Evolutionary conservation across 2,329 filamentous ascomycete species (phyloP), one percentile per base, ranked within the genome.

Genomic region (Botryotinia convoluta): DNA sequence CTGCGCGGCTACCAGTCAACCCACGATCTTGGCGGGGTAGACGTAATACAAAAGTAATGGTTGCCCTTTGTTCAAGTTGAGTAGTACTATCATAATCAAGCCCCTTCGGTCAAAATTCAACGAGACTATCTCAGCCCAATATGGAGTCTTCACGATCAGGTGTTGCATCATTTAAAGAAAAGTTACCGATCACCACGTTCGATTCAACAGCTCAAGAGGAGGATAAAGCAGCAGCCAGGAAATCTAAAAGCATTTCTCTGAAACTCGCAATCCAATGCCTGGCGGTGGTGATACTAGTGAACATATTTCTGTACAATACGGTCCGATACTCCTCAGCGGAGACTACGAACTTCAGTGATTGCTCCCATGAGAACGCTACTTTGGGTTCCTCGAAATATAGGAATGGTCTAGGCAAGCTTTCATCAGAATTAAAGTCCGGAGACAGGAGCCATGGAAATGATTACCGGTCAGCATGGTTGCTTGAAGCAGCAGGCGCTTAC

Each of bases 221-320:
- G n/a, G 8, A 44, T 26, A n/a, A 37, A 3, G 2, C 29, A 22
- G 42, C 4, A 9, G 18, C 39, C 18, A 61, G 29, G 16, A 12
- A 12, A 22, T 20, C 32, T 20, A 4, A 12, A 45, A 44, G 26
- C 8, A 14, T 26, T 4, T 61, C 32, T 18, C 22, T 45, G 6
- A 71, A 39, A 29, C 16, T 51, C 16, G 22, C 32, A 71, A 39
- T 71, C 10, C 69, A 71, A 26, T 71, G 16, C 6, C 42, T 71
- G 10, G 10, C 16, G 9, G 29, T 70, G 29, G 42, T 62, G 14
- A 71, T 62, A 51, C 16, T 39, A 37, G 22, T 71, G 32, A 71
- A 71, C 12, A 29, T 63, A 3, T 29, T 44, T 32, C 16, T 71
- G 32, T 51, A 51, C 51, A 39, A 54, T 44, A 60, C 35, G 12